These are phyloP conservation scores for Verticillium isaacii DNA, from an alignment of 2,329 filamentous ascomycete genomes.

Conservation along the genomic window DNA sequence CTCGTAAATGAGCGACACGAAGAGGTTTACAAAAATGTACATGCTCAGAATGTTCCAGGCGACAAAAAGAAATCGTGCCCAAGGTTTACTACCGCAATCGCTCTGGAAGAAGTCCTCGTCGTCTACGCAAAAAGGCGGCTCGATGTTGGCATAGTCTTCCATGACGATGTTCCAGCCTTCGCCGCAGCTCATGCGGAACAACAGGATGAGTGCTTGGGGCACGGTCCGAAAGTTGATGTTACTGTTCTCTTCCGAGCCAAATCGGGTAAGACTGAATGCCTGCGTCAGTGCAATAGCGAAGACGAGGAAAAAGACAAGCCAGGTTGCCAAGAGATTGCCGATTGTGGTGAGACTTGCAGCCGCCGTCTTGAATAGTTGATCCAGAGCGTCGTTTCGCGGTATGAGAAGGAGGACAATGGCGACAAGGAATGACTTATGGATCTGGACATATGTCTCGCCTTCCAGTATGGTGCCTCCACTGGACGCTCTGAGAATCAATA, in stretches of 20 bases:
- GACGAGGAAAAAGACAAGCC: conserved; percentile 94
- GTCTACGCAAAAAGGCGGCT: conserved; percentile 75
- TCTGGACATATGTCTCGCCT: conserved; percentile 63
- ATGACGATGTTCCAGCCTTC: conserved; percentile 97
- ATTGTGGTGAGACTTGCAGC: conserved; percentile 90
- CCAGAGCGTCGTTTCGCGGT: conserved; percentile 91
- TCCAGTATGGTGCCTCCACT: conserved; percentile 32
- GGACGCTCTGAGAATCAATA: conserved; percentile 52
- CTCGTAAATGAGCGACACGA: conserved; percentile 98
- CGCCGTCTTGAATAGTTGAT: conserved; percentile 98
- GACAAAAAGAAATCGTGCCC: conserved; percentile 87
- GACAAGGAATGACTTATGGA: conserved; percentile 93
- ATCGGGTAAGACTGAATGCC: conserved; percentile 89
- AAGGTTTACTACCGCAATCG: conserved; percentile 86
- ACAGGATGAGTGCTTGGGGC: conserved; percentile 85
- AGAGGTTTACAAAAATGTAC: conserved; percentile 99
- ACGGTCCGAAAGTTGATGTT: conserved; percentile 93
- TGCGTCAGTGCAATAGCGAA: conserved; percentile 96
- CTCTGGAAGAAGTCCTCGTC: conserved; percentile 71
- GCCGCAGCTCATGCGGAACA: conserved; percentile 89
- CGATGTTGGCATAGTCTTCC: conserved; percentile 86
- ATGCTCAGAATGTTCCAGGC: conserved; percentile 99
- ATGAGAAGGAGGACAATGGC: conserved; percentile 86
- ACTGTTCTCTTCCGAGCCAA: conserved; percentile 64
- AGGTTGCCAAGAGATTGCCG: conserved; percentile 87